A percentile compares a stretch with the other conserved stretches of the same genome.
phyloP scores from a whole-genome alignment of 441 rosid genomes.

The Viola pubescens region DNA sequence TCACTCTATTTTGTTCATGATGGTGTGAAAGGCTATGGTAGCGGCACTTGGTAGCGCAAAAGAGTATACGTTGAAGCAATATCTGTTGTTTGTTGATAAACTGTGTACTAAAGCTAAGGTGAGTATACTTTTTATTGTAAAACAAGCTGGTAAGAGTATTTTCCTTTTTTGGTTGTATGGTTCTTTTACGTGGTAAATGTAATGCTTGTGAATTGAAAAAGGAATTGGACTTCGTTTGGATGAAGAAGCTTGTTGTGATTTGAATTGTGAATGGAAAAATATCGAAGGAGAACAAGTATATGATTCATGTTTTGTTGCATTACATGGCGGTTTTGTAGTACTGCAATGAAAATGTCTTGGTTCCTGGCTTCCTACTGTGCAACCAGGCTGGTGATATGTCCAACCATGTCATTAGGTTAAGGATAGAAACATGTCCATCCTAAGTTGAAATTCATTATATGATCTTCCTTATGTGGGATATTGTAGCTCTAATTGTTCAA shows the following conservation, averaged over 20 bases:
- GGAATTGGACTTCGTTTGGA: no score
- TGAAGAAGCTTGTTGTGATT: no score
- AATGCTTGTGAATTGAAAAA: no score
- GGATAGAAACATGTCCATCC: no score
- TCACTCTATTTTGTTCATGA: slow-evolving; percentile 4
- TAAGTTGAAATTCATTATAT: no score
- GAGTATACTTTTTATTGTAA: slow-evolving; percentile 8
- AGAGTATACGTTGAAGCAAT: slow-evolving; percentile 72
- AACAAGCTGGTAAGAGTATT: neutral
- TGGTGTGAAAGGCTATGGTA: slow-evolving; percentile 57
- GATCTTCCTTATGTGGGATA: neutral
- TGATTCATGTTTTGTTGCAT: no score
- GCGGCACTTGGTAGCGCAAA: slow-evolving; percentile 56
- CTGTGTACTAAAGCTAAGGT: slow-evolving; percentile 61
- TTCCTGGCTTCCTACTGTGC: no score
- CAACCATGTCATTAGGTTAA: neutral
- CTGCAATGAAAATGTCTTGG: no score
- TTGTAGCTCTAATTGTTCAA: neutral
- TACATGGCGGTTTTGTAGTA: no score
- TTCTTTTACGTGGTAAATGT: neutral
- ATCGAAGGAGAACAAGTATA: no score
- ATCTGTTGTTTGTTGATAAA: slow-evolving; percentile 45
- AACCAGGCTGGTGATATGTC: neutral
- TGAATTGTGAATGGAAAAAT: no score
- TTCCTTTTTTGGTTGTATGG: neutral